Percentiles rank a stretch among this genome's conserved stretches.
Conservation (phyloP, 2,329 filamentous ascomycete species). For the Penicillium sp. region DNA sequence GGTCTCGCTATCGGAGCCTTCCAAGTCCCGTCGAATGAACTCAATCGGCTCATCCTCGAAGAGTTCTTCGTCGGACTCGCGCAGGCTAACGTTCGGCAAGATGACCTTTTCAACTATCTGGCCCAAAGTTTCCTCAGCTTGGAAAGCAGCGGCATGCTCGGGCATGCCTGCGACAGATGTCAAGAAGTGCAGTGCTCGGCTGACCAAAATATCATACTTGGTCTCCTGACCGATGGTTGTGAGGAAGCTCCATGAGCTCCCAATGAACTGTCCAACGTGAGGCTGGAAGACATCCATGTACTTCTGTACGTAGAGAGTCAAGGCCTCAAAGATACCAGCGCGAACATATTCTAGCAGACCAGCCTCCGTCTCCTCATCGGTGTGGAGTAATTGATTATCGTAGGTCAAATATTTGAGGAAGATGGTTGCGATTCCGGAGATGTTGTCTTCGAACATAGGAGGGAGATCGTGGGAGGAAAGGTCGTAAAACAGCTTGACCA, state of each 20-base stretch:
- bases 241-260: conserved; percentile 85
- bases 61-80: conserved; percentile 90
- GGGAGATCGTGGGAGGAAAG: conserved; percentile 96
- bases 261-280: conserved; percentile 79
- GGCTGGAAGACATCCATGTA: conserved; percentile 90
- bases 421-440: conserved; percentile 70
- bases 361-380: conserved; percentile 84
- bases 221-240: conserved; percentile 82
- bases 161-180: conserved; percentile 79
- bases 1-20: conserved; percentile 95
- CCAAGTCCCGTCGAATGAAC: conserved; percentile 90
- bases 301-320: conserved; percentile 89
- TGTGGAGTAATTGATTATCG: conserved; percentile 76
- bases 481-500: conserved; percentile 91
- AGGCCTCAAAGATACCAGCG: conserved; percentile 85
- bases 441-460: conserved; percentile 87
- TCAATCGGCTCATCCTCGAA: conserved; percentile 99
- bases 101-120: conserved; percentile 96
- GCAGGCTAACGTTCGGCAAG: conserved; percentile 83
- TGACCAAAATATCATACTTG: conserved; percentile 92
- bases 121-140: conserved; percentile 71
- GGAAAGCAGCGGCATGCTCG: conserved; percentile 80
- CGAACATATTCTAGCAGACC: conserved; percentile 83
- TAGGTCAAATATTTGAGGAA: conserved; percentile 93
- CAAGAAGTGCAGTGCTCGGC: conserved; percentile 90